phyloP scores from a whole-genome alignment of 2,329 filamentous ascomycete species.

The Shiraia sp. region DNA sequence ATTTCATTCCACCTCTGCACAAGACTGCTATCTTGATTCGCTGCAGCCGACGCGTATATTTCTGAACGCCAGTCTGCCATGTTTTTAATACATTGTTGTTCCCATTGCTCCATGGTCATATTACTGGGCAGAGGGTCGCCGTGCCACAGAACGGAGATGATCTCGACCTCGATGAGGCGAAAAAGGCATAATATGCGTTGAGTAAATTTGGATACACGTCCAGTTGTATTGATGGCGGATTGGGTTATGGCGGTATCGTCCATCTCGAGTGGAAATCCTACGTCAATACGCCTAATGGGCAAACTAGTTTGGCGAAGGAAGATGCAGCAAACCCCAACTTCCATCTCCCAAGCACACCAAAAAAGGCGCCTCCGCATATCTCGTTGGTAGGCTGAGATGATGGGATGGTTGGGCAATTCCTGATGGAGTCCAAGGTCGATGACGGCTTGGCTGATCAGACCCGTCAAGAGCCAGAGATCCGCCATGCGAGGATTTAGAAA shows the following conservation, averaged over 20 bases:
- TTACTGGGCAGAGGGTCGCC: slow-evolving; percentile 33
- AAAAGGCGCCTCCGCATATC: slow-evolving; percentile 44
- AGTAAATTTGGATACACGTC: slow-evolving; percentile 40
- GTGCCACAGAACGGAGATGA: slow-evolving; percentile 39
- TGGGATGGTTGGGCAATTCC: slow-evolving; percentile 35
- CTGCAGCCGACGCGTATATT: slow-evolving; percentile 30
- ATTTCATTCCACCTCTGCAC: slow-evolving; percentile 40
- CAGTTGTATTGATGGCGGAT: slow-evolving; percentile 27
- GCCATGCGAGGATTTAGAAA: slow-evolving; percentile 44
- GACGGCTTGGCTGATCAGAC: slow-evolving; percentile 41
- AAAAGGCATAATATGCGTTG: slow-evolving; percentile 41
- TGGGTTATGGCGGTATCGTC: slow-evolving; percentile 40
- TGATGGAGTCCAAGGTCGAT: slow-evolving; percentile 44
- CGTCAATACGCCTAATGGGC: slow-evolving; percentile 34
- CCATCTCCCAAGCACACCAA: slow-evolving; percentile 46
- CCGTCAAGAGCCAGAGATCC: slow-evolving; percentile 43
- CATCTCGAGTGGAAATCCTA: slow-evolving; percentile 38
- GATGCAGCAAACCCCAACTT: slow-evolving; percentile 41
- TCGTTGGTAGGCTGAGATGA: slow-evolving; percentile 34
- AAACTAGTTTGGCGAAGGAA: slow-evolving; percentile 37
- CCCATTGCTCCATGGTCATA: slow-evolving; percentile 33
- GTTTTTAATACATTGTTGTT: slow-evolving; percentile 25
- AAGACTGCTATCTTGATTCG: slow-evolving; percentile 33
- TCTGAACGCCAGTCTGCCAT: slow-evolving; percentile 38
- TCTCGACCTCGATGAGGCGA: slow-evolving; percentile 39